A percentile compares a stretch with the other conserved stretches of the same genome.
phyloP scores from a whole-genome alignment of 192 early-diverging fungal species.

The Gigaspora rosea region DNA sequence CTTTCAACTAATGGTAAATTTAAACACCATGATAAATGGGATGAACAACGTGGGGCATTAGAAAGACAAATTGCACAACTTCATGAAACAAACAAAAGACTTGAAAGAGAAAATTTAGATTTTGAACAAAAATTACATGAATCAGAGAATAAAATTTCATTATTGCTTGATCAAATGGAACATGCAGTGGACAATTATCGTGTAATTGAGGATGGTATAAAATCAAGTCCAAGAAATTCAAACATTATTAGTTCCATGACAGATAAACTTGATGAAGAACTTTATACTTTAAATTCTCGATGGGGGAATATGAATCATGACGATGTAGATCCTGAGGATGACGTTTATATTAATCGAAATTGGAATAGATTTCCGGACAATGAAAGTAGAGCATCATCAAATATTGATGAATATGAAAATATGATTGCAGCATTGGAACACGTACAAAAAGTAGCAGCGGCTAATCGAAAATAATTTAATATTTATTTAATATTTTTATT shows the following conservation, averaged over 20 bases:
- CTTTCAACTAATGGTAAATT: not conserved
- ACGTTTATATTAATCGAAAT: not conserved
- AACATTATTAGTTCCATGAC: constrained; percentile 1
- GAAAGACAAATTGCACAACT: constrained; percentile 21
- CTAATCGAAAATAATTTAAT: no score
- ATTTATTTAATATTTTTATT: no score
- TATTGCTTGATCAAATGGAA: constrained; percentile 20
- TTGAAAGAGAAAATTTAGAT: constrained; percentile 27
- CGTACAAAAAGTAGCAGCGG: not conserved
- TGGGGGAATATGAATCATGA: constrained; percentile 5
- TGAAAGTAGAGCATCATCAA: not conserved
- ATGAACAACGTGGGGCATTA: not conserved
- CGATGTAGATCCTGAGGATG: not conserved
- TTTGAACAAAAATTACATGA: constrained; percentile 2
- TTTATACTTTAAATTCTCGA: constrained; percentile 16
- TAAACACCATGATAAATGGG: constrained; percentile 6
- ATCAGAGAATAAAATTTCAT: constrained; percentile 19
- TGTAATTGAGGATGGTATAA: constrained; percentile 18
- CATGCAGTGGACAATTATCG: constrained; percentile 27
- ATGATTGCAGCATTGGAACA: constrained; percentile 26
- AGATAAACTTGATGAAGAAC: not conserved
- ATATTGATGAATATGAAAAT: constrained; percentile 26
- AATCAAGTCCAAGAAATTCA: constrained; percentile 18
- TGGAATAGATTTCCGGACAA: constrained; percentile 14
- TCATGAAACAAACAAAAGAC: constrained; percentile 4